Conservation (phyloP, 2,329 filamentous ascomycete genomes). For the Alternaria postmessia region DNA sequence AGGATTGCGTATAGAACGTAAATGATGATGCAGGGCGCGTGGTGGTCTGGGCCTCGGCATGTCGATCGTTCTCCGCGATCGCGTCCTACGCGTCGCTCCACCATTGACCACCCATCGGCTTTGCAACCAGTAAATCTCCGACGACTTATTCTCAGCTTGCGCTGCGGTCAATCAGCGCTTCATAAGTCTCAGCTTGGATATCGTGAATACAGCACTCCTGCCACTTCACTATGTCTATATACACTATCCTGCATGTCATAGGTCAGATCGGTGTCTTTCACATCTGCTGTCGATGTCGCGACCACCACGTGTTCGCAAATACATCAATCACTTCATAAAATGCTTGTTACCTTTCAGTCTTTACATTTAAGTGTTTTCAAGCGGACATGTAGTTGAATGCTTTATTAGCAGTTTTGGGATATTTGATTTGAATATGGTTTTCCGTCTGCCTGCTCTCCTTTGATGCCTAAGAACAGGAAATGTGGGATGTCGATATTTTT, state of each 20-base stretch:
- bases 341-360: neutral
- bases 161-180: neutral
- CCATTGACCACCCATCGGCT: constrained; percentile 2
- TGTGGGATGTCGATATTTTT: neutral
- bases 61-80: neutral
- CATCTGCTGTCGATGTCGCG: neutral
- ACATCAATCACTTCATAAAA: neutral
- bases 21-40: neutral
- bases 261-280: too few relatives aligned
- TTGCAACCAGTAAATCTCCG: neutral
- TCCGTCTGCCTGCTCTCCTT: neutral
- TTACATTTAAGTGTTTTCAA: neutral
- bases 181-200: neutral
- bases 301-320: neutral
- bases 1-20: neutral
- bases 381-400: neutral
- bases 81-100: neutral
- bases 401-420: neutral
- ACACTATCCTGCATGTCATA: too few relatives aligned
- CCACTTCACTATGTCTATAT: neutral
- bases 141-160: neutral
- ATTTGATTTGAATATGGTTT: neutral
- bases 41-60: neutral
- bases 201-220: neutral
- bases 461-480: neutral